phyloP scores from a whole-genome alignment of 1,284 basidiomycete genomes.

The Vanrija sp. region DNA sequence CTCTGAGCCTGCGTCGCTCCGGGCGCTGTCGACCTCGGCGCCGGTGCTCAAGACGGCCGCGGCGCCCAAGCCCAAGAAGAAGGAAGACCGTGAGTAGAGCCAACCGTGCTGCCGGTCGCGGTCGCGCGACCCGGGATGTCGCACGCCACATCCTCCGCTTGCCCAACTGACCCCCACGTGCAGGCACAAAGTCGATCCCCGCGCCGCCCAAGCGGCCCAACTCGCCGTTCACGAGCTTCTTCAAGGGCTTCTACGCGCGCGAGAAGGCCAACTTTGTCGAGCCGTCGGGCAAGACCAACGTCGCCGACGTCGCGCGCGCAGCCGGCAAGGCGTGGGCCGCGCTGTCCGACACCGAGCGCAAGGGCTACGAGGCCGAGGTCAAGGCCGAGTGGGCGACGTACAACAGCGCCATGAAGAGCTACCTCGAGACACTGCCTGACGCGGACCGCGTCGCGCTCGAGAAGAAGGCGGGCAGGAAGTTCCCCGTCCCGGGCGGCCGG shows the following conservation, averaged over 20 bases:
- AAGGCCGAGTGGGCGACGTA: constrained; percentile 12
- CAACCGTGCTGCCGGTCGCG: too few species aligned
- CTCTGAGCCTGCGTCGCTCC: neutral
- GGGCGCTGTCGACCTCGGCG: neutral
- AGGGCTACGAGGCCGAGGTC: constrained; percentile 10
- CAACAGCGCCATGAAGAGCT: constrained; percentile 16
- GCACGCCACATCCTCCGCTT: neutral
- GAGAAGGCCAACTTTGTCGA: constrained; percentile 5
- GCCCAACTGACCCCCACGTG: too few species aligned
- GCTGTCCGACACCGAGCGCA: constrained; percentile 10
- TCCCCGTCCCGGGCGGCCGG: constrained; percentile 26
- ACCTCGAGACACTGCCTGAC: constrained; percentile 7
- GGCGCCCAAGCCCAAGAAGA: neutral
- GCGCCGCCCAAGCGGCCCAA: constrained; percentile 14
- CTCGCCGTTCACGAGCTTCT: constrained; percentile 29
- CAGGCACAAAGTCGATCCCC: neutral
- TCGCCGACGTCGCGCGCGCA: constrained; percentile 10
- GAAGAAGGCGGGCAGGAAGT: constrained; percentile 23
- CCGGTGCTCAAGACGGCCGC: neutral
- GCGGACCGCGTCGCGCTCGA: constrained; percentile 23
- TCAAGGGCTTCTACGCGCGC: constrained; percentile 11
- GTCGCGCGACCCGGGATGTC: too few species aligned
- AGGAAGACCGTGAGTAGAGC: neutral
- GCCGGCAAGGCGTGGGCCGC: constrained; percentile 23
- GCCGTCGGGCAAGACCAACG: constrained; percentile 17